Evolutionary conservation across 1,139 yeast species (phyloP).

Genomic region (Protomyces inundatus): DNA sequence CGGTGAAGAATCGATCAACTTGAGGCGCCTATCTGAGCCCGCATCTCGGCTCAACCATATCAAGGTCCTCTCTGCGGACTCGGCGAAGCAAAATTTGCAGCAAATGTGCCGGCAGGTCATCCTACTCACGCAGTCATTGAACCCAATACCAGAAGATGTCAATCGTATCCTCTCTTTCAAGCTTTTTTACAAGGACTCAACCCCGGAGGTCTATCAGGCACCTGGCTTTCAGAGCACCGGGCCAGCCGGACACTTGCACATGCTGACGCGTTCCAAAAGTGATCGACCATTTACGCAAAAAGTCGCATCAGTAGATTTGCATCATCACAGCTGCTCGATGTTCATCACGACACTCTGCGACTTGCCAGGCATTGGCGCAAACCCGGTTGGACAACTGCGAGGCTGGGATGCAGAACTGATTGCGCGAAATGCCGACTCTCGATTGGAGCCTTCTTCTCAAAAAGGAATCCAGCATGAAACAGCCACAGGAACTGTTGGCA

Average conservation of each 20-base stretch:
- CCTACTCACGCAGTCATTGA: slow-evolving; percentile 50
- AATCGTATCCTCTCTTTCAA: slow-evolving; percentile 46
- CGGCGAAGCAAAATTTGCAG: slow-evolving; percentile 37
- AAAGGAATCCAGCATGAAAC: background rate
- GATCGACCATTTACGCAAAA: slow-evolving; percentile 23
- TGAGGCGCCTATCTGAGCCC: too few species aligned
- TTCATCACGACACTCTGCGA: slow-evolving; percentile 2
- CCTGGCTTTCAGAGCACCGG: slow-evolving; percentile 46
- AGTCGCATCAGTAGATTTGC: slow-evolving; percentile 30
- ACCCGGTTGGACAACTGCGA: background rate
- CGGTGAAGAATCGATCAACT: slow-evolving; percentile 30
- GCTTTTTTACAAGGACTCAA: slow-evolving; percentile 46
- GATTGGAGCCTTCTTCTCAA: background rate
- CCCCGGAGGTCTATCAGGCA: slow-evolving; percentile 50
- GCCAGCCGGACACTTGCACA: slow-evolving; percentile 35
- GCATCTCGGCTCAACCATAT: too few species aligned
- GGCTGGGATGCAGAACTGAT: slow-evolving; percentile 18
- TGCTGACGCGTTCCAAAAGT: slow-evolving; percentile 14
- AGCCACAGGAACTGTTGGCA: background rate
- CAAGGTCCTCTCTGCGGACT: too few species aligned
- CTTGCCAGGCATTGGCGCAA: background rate
- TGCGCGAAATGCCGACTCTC: background rate
- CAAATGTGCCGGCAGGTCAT: slow-evolving; percentile 49
- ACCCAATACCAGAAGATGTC: slow-evolving; percentile 44
- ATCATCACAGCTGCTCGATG: slow-evolving; percentile 30